A percentile compares a stretch with the other conserved stretches of the same genome.
Conservation (phyloP, 1,139 yeast genomes). For the Geotrichum klebahnii region DNA sequence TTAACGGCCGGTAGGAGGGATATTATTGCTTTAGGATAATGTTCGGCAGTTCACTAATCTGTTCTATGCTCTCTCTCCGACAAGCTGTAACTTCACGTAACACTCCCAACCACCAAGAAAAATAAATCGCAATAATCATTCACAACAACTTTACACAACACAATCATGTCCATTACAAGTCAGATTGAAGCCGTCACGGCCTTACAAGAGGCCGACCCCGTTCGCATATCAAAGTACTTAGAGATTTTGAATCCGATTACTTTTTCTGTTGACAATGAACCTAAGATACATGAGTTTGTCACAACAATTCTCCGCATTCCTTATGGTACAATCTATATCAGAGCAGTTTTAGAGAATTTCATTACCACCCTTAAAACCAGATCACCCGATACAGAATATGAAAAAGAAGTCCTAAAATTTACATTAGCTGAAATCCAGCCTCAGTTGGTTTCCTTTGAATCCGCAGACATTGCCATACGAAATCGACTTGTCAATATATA, state of each 20-base stretch:
- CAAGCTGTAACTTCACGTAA: no score
- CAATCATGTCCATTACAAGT: slow-evolving; percentile 14
- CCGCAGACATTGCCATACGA: slow-evolving; percentile 32
- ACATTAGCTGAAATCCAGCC: slow-evolving; percentile 26
- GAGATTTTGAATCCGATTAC: slow-evolving; percentile 4
- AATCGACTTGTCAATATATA: slow-evolving; percentile 33
- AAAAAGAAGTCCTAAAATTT: slow-evolving; percentile 22
- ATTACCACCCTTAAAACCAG: background rate
- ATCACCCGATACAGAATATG: slow-evolving; percentile 9
- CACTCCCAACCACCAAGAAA: background rate
- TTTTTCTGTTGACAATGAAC: background rate
- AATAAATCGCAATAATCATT: background rate
- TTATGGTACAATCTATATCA: slow-evolving; percentile 19
- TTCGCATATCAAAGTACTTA: slow-evolving; percentile 6
- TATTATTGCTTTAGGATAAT: no score
- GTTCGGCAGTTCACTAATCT: no score
- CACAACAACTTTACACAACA: background rate
- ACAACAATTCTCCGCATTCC: slow-evolving; percentile 18
- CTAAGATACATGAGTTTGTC: slow-evolving; percentile 12
- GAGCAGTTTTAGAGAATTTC: slow-evolving; percentile 14
- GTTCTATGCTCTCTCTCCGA: no score
- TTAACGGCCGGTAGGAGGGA: no score
- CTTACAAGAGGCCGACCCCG: slow-evolving; percentile 15
- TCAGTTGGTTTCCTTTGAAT: slow-evolving; percentile 31
- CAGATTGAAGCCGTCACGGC: slow-evolving; percentile 14